Conservation (phyloP, 441 rosid genomes). For the Macaranga tanarius region DNA sequence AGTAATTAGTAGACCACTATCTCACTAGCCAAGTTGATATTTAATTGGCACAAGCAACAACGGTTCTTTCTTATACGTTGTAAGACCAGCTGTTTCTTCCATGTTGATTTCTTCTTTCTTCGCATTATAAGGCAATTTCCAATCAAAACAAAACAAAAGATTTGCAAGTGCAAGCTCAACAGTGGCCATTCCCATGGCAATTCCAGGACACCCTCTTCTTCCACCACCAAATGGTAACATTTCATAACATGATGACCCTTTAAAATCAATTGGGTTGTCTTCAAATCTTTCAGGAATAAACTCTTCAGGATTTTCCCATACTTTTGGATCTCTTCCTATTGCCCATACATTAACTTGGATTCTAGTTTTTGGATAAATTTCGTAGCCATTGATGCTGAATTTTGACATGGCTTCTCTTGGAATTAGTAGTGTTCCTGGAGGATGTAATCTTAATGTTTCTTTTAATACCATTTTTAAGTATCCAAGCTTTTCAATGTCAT, state of each 20-base stretch:
- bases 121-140: neutral
- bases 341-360: neutral
- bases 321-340: neutral
- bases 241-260: neutral
- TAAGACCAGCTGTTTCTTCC: neutral
- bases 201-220: slow-evolving; percentile 1
- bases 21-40: neutral
- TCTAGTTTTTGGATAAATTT: neutral
- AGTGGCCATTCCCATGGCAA: neutral
- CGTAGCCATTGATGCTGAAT: neutral
- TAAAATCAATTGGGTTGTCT: neutral
- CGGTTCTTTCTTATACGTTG: neutral
- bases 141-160: neutral
- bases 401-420: slow-evolving; percentile 3
- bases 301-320: slow-evolving; percentile 2
- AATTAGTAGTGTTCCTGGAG: slow-evolving; percentile 5
- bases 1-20: no score
- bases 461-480: slow-evolving; percentile 7
- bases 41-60: neutral
- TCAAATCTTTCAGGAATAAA: neutral
- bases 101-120: slow-evolving; percentile 6
- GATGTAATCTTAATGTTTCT: slow-evolving; percentile 1
- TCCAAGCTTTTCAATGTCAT: slow-evolving; percentile 3
- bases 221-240: neutral
- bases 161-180: slow-evolving; percentile 5